These are phyloP conservation scores for Globisporangium nodosum DNA, from an alignment of 352 stramenopile species.

Conservation along the genomic window DNA sequence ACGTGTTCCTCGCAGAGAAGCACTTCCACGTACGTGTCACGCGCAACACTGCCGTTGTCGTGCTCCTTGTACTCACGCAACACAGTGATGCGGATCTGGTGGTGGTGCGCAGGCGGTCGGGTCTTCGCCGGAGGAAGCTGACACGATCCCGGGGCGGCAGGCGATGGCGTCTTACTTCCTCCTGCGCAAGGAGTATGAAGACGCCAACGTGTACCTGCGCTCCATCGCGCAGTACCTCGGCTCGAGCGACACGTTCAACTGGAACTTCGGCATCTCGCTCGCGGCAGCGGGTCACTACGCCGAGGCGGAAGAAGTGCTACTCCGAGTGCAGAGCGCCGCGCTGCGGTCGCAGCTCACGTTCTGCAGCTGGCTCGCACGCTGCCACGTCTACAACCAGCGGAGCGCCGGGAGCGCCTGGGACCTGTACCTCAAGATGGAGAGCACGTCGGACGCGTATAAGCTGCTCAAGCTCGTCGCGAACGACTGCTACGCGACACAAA, in stretches of 20 bases:
- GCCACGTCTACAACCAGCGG: slow-evolving; percentile 35
- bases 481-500: slow-evolving; percentile 54
- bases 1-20: slow-evolving; percentile 72
- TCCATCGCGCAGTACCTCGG: slow-evolving; percentile 55
- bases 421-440: slow-evolving; percentile 56
- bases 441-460: slow-evolving; percentile 34
- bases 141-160: slow-evolving; percentile 68
- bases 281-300: slow-evolving; percentile 35
- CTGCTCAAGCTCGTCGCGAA: slow-evolving; percentile 66
- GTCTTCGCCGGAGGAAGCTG: slow-evolving; percentile 31
- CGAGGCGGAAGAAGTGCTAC: slow-evolving; percentile 52
- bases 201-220: slow-evolving; percentile 63
- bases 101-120: slow-evolving; percentile 28
- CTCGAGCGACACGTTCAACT: slow-evolving; percentile 65
- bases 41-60: not conserved
- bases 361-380: slow-evolving; percentile 52
- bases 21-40: slow-evolving; percentile 38
- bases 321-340: slow-evolving; percentile 31
- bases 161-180: slow-evolving; percentile 70
- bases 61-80: not conserved
- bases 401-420: slow-evolving; percentile 45
- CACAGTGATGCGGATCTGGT: not conserved
- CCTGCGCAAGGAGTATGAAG: slow-evolving; percentile 54
- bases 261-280: slow-evolving; percentile 68
- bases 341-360: slow-evolving; percentile 31